Percentiles rank a stretch among this genome's conserved stretches.
Evolutionary conservation across 257 asterid species (phyloP).

Genomic region (Agastache rugosa): DNA sequence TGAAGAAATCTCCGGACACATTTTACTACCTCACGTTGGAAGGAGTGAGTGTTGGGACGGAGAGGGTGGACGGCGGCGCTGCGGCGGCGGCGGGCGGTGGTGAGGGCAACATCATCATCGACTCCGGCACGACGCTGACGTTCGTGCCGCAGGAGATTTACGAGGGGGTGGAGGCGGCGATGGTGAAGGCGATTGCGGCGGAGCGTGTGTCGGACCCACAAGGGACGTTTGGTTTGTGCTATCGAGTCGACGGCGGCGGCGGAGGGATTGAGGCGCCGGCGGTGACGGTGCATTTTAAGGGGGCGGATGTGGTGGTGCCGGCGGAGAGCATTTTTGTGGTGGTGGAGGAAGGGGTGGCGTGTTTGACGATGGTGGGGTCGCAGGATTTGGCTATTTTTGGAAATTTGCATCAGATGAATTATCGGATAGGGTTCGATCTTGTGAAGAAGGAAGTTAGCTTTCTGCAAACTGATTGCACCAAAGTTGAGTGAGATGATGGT

Average conservation of each 20-base stretch:
- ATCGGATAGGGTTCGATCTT: constrained; percentile 60
- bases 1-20: constrained; percentile 37
- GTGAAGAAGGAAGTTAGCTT: constrained; percentile 41
- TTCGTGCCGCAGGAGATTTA: constrained; percentile 42
- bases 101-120: constrained; percentile 58
- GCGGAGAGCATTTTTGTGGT: constrained; percentile 45
- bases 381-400: constrained; percentile 49
- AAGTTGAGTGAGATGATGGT: not conserved
- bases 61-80: not conserved
- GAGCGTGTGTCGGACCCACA: constrained; percentile 16
- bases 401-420: constrained; percentile 55
- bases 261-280: constrained; percentile 34
- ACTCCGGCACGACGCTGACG: constrained; percentile 68
- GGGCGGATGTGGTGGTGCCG: constrained; percentile 53
- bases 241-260: not conserved
- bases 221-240: constrained; percentile 48
- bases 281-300: constrained; percentile 46
- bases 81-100: not conserved
- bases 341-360: constrained; percentile 42
- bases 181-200: constrained; percentile 25
- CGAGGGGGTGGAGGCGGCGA: constrained; percentile 30
- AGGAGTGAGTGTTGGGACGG: constrained; percentile 45
- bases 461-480: constrained; percentile 52
- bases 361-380: constrained; percentile 48
- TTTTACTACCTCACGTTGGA: constrained; percentile 55